A percentile compares a stretch with the other conserved stretches of the same genome.
Conservation (phyloP, 2,329 filamentous ascomycete species). For the Aspergillus costaricaensis region DNA sequence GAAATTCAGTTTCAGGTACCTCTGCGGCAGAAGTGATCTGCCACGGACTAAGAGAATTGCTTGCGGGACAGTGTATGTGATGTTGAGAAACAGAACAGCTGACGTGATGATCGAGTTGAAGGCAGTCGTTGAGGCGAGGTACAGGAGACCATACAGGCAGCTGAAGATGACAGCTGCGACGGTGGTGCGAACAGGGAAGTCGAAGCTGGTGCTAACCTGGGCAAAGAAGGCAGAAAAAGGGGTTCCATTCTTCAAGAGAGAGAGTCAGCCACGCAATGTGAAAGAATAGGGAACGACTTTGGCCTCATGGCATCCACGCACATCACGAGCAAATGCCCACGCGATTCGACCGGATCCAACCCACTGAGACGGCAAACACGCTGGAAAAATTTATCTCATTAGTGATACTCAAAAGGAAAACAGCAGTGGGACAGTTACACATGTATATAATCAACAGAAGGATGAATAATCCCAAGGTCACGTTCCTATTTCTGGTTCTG, state of each 20-base stretch:
- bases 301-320: no score
- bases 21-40: conserved; percentile 25
- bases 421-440: neutral
- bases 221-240: conserved; percentile 14
- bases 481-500: conserved; percentile 1
- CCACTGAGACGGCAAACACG: conserved; percentile 18
- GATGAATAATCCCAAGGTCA: neutral
- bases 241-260: conserved; percentile 2
- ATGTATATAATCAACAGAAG: neutral
- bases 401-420: neutral
- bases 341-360: conserved; percentile 15
- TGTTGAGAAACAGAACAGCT: conserved; percentile 37
- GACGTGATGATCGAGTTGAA: conserved; percentile 44
- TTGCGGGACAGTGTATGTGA: conserved; percentile 46
- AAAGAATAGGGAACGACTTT: no score
- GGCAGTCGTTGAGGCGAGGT: conserved; percentile 34
- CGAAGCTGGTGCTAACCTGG: conserved; percentile 15
- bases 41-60: conserved; percentile 45
- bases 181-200: conserved; percentile 28
- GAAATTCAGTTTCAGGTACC: conserved; percentile 21
- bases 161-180: conserved; percentile 29
- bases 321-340: conserved; percentile 19
- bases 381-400: neutral
- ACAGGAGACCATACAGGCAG: conserved; percentile 41
- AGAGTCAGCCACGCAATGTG: no score